A percentile compares a stretch with the other conserved stretches of the same genome.
phyloP scores from a whole-genome alignment of 192 early-diverging fungal species.

The Linnemannia schmuckeri region DNA sequence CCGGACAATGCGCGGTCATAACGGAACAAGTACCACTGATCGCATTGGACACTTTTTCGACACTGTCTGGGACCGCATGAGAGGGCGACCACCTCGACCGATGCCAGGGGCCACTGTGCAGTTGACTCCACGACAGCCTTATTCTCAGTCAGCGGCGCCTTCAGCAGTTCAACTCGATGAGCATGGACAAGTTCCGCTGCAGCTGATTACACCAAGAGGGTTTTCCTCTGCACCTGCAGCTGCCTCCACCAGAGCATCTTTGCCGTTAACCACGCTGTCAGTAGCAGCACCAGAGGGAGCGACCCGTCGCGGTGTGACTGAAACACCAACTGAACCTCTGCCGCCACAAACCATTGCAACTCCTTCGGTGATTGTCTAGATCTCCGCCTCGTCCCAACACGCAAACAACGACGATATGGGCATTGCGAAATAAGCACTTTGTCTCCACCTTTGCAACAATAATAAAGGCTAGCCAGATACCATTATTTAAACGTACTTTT shows the following conservation, averaged over 20 bases:
- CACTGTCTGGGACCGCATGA: constrained; percentile 12
- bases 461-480: not conserved
- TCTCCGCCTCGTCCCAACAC: not conserved
- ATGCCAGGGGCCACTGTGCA: constrained; percentile 23
- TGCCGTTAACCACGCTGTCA: not conserved
- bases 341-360: not conserved
- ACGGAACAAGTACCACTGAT: constrained; percentile 15
- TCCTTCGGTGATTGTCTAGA: not conserved
- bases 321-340: not conserved
- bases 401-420: not conserved
- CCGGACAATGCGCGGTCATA: constrained; percentile 21
- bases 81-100: constrained; percentile 22
- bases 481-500: not conserved
- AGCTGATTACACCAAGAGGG: constrained; percentile 37
- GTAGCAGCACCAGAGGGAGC: not conserved
- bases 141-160: not conserved
- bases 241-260: not conserved
- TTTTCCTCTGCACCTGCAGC: constrained; percentile 18
- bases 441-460: not conserved
- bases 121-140: not conserved
- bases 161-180: constrained; percentile 35
- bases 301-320: not conserved
- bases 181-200: constrained; percentile 41
- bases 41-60: constrained; percentile 35
- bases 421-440: not conserved